Conservation (phyloP, 345 rosid genomes). For the Xanthoceras sorbifolium region DNA sequence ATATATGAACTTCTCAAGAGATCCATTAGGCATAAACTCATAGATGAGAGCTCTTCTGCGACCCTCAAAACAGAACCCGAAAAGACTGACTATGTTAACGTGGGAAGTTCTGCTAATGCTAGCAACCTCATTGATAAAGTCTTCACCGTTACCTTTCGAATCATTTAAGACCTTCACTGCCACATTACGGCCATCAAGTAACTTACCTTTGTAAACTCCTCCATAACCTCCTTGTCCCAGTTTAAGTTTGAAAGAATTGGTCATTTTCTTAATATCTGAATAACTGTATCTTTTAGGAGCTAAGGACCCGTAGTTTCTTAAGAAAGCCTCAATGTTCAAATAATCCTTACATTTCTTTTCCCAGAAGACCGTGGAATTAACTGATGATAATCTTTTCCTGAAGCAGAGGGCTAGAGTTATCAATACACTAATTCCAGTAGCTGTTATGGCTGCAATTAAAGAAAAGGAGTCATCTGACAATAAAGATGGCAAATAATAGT, state of each 20-base stretch:
- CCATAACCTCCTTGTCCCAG: not conserved
- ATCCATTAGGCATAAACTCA: not conserved
- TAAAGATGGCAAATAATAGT: not conserved
- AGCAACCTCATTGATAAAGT: not conserved
- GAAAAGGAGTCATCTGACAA: not conserved
- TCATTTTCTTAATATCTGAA: slow-evolving; percentile 1
- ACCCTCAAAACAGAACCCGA: not conserved
- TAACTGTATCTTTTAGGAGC: slow-evolving; percentile 1
- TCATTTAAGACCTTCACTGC: not conserved
- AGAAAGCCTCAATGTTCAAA: not conserved
- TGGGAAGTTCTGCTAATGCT: not conserved
- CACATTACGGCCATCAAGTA: not conserved
- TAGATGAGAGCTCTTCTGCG: not conserved
- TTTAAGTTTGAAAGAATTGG: not conserved
- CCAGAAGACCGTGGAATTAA: not conserved
- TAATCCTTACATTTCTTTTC: not conserved
- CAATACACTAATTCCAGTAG: not conserved
- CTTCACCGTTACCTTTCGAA: not conserved
- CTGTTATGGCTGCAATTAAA: not conserved
- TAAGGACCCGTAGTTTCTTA: not conserved
- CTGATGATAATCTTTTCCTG: not conserved
- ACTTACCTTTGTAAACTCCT: not conserved
- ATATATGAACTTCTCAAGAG: not conserved
- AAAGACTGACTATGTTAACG: not conserved
- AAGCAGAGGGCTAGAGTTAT: not conserved